Base-by-base conservation (phyloP, 2,329 filamentous ascomycete genomes). In the Cryphonectria parasitica region DNA sequence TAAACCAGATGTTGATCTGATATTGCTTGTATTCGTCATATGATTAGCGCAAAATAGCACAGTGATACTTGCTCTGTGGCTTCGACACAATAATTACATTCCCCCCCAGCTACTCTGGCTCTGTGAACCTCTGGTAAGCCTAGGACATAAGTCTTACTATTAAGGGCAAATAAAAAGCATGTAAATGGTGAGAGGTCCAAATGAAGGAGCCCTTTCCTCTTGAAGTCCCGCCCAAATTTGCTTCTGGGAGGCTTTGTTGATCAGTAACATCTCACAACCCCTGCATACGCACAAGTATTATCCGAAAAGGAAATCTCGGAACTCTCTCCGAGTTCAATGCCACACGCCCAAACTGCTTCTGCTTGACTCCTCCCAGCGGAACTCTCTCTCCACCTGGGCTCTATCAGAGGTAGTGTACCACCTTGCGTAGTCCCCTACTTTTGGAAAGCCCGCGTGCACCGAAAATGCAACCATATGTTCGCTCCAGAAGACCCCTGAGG, bases 291-390 rank as follows among this genome's bases (percentile, higher is more conserved):
- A 56, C 25, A 28, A 15, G 31, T 31, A 25, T 69, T 63, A 52
- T 67, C 69, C 36, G 56, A 71, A 69, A 10, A 66, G 69, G 69
- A 66, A 71, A 71, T 71, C 63, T 71, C 69, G 69, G 69, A 56
- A 64, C 45, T 49, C n/a, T 58, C 69, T 71, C 69, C 69, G 69
- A n/a, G 63, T 39, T 69, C 28, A 63, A 19, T 8, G 36, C 36
- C 63, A 49, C 31, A 66, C 66, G 41, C 45, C 5, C 69, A 60
- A 64, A 36, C 19, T 28, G 22, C 22, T 60, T n/a, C 45, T 54
- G 60, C 28, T 39, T 17, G 54, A 25, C 39, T 52, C 39, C 60
- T 52, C 39, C 19, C n/a, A 39, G 34, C 58, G 22, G 45, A n/a
- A 8, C 58, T 7, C 19, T 19, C 28, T 8, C 17, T n/a, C 54